These are phyloP conservation scores for Brassica carinata DNA, from an alignment of 345 rosid genomes.

Conservation along the genomic window DNA sequence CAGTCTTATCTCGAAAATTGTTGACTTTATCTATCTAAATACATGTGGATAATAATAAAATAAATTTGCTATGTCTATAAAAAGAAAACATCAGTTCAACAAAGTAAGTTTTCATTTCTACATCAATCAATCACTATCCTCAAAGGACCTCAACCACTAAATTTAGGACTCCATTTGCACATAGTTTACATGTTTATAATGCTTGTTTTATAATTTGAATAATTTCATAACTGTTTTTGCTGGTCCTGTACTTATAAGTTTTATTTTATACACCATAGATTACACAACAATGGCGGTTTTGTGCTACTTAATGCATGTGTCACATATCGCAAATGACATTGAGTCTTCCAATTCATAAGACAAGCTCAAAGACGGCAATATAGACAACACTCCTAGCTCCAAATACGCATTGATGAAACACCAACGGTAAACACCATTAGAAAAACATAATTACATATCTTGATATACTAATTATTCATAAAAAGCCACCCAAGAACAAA, in stretches of 20 bases:
- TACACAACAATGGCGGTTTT: conserved; percentile 45
- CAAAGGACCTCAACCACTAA: background rate
- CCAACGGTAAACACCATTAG: conserved; percentile 38
- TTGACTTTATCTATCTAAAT: background rate
- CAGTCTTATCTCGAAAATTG: background rate
- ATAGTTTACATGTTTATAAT: background rate
- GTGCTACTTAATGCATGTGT: conserved; percentile 48
- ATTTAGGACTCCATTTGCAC: background rate
- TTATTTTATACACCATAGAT: conserved; percentile 40
- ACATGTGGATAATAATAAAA: background rate
- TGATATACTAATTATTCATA: background rate
- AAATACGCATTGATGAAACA: conserved; percentile 47
- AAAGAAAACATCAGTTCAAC: conserved; percentile 45
- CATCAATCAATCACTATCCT: background rate
- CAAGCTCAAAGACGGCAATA: conserved; percentile 53
- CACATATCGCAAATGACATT: conserved; percentile 44
- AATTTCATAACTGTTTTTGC: background rate
- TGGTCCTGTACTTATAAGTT: conserved; percentile 45
- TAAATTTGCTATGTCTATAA: conserved; percentile 50
- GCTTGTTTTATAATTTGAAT: background rate
- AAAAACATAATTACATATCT: conserved; percentile 29
- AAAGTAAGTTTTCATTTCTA: conserved; percentile 33
- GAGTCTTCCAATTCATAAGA: conserved; percentile 37
- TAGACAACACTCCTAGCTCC: conserved; percentile 41
- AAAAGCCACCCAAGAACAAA: background rate